Base-by-base conservation (phyloP, 129 eudicot genomes). In the Artemisia argyi region DNA sequence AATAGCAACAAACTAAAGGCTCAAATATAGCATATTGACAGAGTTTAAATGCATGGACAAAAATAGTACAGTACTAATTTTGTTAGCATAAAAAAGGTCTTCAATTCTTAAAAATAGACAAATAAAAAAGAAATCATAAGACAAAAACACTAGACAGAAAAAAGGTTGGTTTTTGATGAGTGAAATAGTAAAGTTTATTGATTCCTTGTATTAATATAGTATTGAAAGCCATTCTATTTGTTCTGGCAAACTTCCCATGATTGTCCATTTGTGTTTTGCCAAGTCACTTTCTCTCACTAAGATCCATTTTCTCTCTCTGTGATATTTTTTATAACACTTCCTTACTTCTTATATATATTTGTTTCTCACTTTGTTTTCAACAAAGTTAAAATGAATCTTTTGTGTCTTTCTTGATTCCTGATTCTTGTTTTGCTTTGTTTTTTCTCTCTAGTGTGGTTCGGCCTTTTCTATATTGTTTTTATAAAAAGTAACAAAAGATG, bases 231-330 rank as follows among this genome's bases (percentile, higher is more conserved):
- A 69, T 82, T 86, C 83, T 71, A 68, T 77, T 69, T 90, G 80
- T 47, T 80, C 88, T 83, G 88, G 90, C 90, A 83, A 80, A 78
- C 66, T 66, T 69, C 61, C 85, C 52, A 86, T 83, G 83, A 86
- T 87, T 83, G 88, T 85, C 85, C 75, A 78, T 73, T 47, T 71
- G 73, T 66, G 78, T 71, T 64, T 28, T 66, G 70, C 65, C 81
- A 62, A 77, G 66, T 77, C 73, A 64, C 77, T 48, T 65, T 64
- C 77, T 66, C 48, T 30, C 30, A 39, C 46, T 39, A 39, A 39
- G 46, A 39, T 39, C 46, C 46, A 39, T 39, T 64, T 65, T 61
- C 68, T 80, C 76, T 54, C 49, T 56, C 69, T 63, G 74, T 65
- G 55, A 78, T 71, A 61, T 73, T 24, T 48, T 52, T 75, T 35